These are phyloP conservation scores for Protomyces inouyei DNA, from an alignment of 1,139 yeast genomes.

Conservation along the genomic window DNA sequence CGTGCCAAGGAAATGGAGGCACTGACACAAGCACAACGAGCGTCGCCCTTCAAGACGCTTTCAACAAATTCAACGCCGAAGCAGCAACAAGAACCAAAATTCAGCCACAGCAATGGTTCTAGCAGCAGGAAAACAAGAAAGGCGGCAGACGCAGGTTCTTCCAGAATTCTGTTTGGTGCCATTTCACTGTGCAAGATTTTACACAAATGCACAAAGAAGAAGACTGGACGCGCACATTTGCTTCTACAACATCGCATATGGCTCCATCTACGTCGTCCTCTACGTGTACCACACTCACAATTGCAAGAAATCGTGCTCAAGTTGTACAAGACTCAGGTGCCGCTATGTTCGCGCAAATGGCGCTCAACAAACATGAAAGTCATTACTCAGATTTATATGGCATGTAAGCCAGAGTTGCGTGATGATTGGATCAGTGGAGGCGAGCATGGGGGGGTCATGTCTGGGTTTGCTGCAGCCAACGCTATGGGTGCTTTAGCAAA, in stretches of 20 bases:
- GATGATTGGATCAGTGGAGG: constrained; percentile 70
- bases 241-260: constrained; percentile 45
- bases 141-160: constrained; percentile 30
- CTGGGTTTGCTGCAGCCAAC: constrained; percentile 53
- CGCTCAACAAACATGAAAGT: constrained; percentile 87
- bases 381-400: constrained; percentile 77
- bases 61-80: neutral
- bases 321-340: constrained; percentile 71
- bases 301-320: constrained; percentile 67
- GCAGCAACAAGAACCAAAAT: neutral
- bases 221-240: constrained; percentile 43
- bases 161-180: constrained; percentile 38
- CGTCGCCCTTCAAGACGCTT: neutral
- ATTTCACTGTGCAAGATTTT: constrained; percentile 40
- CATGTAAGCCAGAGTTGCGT: constrained; percentile 62
- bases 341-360: constrained; percentile 94
- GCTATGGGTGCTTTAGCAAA: constrained; percentile 54
- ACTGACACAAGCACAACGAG: neutral
- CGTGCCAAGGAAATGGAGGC: neutral
- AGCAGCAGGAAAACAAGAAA: neutral
- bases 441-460: constrained; percentile 55
- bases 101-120: neutral
- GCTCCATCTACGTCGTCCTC: constrained; percentile 41
- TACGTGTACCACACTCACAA: constrained; percentile 53
- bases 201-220: constrained; percentile 40